Evolutionary conservation across 2,329 filamentous ascomycete genomes (phyloP).

Genomic region (Dactylellina leptospora): DNA sequence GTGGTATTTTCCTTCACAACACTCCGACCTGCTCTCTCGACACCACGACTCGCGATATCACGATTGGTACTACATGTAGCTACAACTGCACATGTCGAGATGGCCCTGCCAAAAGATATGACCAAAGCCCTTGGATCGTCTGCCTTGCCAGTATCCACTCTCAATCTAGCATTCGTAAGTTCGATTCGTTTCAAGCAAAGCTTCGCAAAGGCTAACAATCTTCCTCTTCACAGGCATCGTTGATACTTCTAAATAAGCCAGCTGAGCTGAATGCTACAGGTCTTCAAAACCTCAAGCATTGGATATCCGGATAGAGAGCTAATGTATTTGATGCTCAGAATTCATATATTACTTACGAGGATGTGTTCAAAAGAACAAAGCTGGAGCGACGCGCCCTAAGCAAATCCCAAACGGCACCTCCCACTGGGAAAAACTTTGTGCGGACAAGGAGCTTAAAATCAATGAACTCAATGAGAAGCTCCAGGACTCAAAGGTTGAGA

Average conservation of each 20-base stretch:
- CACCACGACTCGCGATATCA: too few relatives aligned
- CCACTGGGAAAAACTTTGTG: conserved; percentile 38
- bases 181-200: background rate
- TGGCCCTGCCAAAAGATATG: conserved; percentile 7
- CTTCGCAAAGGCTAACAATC: background rate
- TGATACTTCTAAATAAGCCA: conserved; percentile 47
- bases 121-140: background rate
- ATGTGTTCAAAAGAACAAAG: conserved; percentile 20
- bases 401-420: conserved; percentile 29
- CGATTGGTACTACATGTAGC: too few relatives aligned
- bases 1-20: too few relatives aligned
- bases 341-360: conserved; percentile 48
- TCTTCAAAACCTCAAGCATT: background rate
- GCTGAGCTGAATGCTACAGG: conserved; percentile 38
- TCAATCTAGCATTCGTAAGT: conserved; percentile 38
- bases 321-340: conserved; percentile 2
- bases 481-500: conserved; percentile 28
- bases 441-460: conserved; percentile 40
- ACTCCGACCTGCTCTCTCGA: too few relatives aligned
- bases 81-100: background rate
- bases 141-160: conserved; percentile 6
- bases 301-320: background rate
- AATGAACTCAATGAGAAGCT: conserved; percentile 36
- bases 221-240: conserved; percentile 25
- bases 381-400: background rate